phyloP scores from a whole-genome alignment of 352 stramenopile genomes.

The Phytopythium oedochilum region DNA sequence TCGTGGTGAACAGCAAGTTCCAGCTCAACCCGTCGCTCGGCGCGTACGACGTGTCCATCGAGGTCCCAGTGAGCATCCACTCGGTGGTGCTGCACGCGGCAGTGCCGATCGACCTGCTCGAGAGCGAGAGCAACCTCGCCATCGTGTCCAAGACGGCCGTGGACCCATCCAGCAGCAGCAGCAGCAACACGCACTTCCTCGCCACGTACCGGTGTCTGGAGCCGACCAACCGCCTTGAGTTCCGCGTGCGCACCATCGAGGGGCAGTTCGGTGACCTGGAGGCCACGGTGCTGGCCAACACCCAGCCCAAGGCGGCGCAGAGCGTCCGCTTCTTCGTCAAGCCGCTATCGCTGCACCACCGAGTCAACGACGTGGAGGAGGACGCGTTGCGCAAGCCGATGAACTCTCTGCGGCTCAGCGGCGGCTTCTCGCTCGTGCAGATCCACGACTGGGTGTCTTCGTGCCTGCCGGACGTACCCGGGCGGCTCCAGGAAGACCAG shows the following conservation, averaged over 20 bases:
- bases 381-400: conserved; percentile 43
- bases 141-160: conserved; percentile 68
- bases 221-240: conserved; percentile 73
- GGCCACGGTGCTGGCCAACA: conserved; percentile 64
- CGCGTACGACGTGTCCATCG: conserved; percentile 74
- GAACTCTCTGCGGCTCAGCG: conserved; percentile 66
- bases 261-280: conserved; percentile 80
- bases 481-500: conserved; percentile 61
- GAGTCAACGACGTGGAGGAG: conserved; percentile 55
- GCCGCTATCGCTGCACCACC: conserved; percentile 77
- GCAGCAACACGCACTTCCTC: conserved; percentile 51
- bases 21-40: conserved; percentile 63
- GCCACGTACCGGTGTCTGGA: conserved; percentile 80
- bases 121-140: conserved; percentile 70
- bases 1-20: conserved; percentile 78
- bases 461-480: conserved; percentile 74
- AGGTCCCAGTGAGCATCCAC: conserved; percentile 79
- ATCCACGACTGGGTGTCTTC: conserved; percentile 85
- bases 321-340: conserved; percentile 76
- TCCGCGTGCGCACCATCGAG: conserved; percentile 80
- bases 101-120: conserved; percentile 69
- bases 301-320: conserved; percentile 58
- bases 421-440: conserved; percentile 75
- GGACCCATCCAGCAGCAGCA: conserved; percentile 34
- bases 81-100: conserved; percentile 70